phyloP scores from a whole-genome alignment of 805 yeast species.

The Wickerhamomyces mucosus region DNA sequence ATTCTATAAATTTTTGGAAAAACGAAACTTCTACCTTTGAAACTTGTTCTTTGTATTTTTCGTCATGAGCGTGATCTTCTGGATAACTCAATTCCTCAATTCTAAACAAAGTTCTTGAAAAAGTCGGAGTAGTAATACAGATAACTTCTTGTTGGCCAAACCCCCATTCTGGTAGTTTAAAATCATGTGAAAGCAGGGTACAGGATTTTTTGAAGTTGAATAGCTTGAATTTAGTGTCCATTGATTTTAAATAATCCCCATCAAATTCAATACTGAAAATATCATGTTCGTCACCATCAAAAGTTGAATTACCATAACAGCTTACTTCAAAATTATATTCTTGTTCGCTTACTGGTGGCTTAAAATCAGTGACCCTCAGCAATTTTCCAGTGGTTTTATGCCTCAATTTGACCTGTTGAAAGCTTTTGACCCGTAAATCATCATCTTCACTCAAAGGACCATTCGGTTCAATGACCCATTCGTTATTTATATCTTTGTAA shows the following conservation, averaged over 20 bases:
- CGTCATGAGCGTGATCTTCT: slow-evolving; percentile 4
- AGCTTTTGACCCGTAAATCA: slow-evolving; percentile 20
- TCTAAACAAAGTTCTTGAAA: slow-evolving; percentile 62
- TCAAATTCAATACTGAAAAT: slow-evolving; percentile 55
- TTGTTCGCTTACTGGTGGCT: slow-evolving; percentile 86
- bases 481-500: slow-evolving; percentile 51
- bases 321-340: slow-evolving; percentile 84
- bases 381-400: slow-evolving; percentile 63
- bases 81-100: slow-evolving; percentile 48
- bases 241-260: slow-evolving; percentile 20
- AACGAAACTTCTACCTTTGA: slow-evolving; percentile 5
- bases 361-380: slow-evolving; percentile 53
- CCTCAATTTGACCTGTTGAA: slow-evolving; percentile 49
- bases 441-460: slow-evolving; percentile 8
- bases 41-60: slow-evolving; percentile 11
- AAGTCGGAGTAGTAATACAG: slow-evolving; percentile 68
- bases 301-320: slow-evolving; percentile 54
- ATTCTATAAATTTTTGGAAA: slow-evolving; percentile 14
- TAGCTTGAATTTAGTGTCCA: slow-evolving; percentile 64
- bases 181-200: slow-evolving; percentile 61
- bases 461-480: slow-evolving; percentile 58
- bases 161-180: slow-evolving; percentile 78
- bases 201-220: slow-evolving; percentile 63
- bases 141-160: slow-evolving; percentile 79
- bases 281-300: slow-evolving; percentile 59